phyloP scores from a whole-genome alignment of 1,139 yeast genomes.

The Arxiozyma slooffiae region DNA sequence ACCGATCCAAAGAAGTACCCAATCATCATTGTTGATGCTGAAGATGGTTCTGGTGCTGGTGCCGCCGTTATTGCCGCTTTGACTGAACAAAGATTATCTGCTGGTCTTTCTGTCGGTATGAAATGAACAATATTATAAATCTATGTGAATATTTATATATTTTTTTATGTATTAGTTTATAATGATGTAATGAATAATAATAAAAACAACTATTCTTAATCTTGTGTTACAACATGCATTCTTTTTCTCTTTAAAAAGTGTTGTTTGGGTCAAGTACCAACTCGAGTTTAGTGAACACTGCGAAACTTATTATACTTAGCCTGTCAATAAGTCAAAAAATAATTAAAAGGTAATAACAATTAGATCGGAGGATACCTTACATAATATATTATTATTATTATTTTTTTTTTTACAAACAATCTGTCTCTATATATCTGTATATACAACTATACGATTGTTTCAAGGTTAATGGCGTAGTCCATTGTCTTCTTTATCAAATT shows the following conservation, averaged over 20 bases:
- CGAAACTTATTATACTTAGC: no score
- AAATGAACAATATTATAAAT: background rate
- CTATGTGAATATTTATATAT: background rate
- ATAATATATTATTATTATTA: background rate
- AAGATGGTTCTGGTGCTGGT: conserved; percentile 97
- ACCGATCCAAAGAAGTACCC: conserved; percentile 48
- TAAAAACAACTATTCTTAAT: background rate
- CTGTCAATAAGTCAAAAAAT: no score
- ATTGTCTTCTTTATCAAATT: conserved; percentile 24
- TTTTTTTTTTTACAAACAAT: background rate
- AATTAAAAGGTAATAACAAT: no score
- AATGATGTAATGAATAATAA: background rate
- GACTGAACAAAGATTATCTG: conserved; percentile 64
- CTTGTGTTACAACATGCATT: no score
- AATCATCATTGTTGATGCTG: conserved; percentile 76
- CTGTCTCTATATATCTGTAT: background rate
- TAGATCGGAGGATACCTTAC: no score
- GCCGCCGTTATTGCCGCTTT: conserved; percentile 96
- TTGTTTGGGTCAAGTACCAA: no score
- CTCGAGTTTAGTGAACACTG: no score
- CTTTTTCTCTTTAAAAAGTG: no score
- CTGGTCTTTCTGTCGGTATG: conserved; percentile 65
- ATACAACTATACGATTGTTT: conserved; percentile 24
- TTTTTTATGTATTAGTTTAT: background rate
- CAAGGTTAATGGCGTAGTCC: conserved; percentile 28